These are phyloP conservation scores for Arabidopsis suecica DNA, from an alignment of 345 rosid genomes.

Conservation along the genomic window DNA sequence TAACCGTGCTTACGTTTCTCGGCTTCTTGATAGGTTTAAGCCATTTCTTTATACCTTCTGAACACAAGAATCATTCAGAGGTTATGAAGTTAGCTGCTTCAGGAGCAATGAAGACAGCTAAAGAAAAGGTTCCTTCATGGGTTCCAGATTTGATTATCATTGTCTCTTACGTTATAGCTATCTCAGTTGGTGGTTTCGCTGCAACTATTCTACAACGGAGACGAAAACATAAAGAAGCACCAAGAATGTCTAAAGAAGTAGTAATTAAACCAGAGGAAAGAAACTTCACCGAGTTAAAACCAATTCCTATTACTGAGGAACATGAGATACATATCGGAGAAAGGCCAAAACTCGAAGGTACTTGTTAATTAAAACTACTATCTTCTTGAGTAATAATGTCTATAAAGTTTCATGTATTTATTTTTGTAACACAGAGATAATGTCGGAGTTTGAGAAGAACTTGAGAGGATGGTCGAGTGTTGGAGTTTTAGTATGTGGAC, in stretches of 20 bases:
- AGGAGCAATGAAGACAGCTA: constrained; percentile 45
- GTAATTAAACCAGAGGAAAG: constrained; percentile 36
- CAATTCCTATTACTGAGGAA: constrained; percentile 44
- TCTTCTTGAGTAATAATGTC: neutral
- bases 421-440: constrained; percentile 52
- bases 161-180: constrained; percentile 57
- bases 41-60: constrained; percentile 54
- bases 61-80: constrained; percentile 46
- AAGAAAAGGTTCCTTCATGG: constrained; percentile 73
- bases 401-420: neutral
- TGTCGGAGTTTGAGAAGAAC: constrained; percentile 55
- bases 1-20: constrained; percentile 55
- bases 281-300: constrained; percentile 36
- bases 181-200: constrained; percentile 46
- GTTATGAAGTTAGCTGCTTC: constrained; percentile 49
- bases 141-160: constrained; percentile 64
- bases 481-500: constrained; percentile 89
- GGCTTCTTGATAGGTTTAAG: constrained; percentile 58
- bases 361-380: neutral
- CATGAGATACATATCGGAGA: constrained; percentile 68
- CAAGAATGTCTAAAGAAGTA: constrained; percentile 46
- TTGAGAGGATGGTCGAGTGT: constrained; percentile 50
- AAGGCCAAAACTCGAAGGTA: constrained; percentile 85
- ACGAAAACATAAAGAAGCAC: constrained; percentile 52
- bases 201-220: constrained; percentile 65